A percentile compares a stretch with the other conserved stretches of the same genome.
phyloP scores from a whole-genome alignment of 176 grass and related monocot species.

The Puya raimondii region DNA sequence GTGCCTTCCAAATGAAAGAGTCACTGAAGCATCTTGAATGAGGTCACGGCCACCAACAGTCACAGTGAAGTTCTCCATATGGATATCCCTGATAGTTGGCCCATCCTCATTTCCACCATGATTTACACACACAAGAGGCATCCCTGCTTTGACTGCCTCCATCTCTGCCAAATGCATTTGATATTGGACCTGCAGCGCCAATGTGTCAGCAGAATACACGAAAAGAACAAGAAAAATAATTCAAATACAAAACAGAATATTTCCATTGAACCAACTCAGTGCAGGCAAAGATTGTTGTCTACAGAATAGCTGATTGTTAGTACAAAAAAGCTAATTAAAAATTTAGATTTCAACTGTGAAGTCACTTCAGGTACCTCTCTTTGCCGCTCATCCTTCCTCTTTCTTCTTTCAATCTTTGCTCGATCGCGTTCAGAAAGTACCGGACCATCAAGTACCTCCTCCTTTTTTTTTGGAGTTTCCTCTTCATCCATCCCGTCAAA shows the following conservation, averaged over 20 bases:
- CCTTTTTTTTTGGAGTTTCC: slow-evolving; percentile 51
- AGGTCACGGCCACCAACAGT: slow-evolving; percentile 92
- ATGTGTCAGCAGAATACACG: slow-evolving; percentile 5
- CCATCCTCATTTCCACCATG: slow-evolving; percentile 49
- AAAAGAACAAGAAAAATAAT: not conserved
- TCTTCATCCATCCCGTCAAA: slow-evolving; percentile 79
- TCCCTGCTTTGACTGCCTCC: slow-evolving; percentile 80
- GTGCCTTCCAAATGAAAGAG: slow-evolving; percentile 80
- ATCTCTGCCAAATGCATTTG: slow-evolving; percentile 81
- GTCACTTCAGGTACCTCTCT: slow-evolving; percentile 49
- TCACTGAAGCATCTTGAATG: slow-evolving; percentile 73
- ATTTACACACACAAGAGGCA: slow-evolving; percentile 75
- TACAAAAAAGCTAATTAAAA: not conserved
- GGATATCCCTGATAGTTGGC: slow-evolving; percentile 77
- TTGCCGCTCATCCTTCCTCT: slow-evolving; percentile 89
- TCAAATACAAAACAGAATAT: not conserved
- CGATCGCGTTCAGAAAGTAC: slow-evolving; percentile 73
- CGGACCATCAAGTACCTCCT: slow-evolving; percentile 67
- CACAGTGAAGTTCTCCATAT: slow-evolving; percentile 94
- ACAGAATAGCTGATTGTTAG: not conserved
- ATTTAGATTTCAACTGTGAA: not conserved
- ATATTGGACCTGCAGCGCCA: slow-evolving; percentile 65
- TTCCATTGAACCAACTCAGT: not conserved
- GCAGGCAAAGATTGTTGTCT: not conserved
- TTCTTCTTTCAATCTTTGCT: slow-evolving; percentile 76